Percentiles rank a stretch among this genome's conserved stretches.
These are phyloP conservation scores for Phialophora chinensis DNA, from an alignment of 2,329 filamentous ascomycete genomes.

Conservation along the genomic window DNA sequence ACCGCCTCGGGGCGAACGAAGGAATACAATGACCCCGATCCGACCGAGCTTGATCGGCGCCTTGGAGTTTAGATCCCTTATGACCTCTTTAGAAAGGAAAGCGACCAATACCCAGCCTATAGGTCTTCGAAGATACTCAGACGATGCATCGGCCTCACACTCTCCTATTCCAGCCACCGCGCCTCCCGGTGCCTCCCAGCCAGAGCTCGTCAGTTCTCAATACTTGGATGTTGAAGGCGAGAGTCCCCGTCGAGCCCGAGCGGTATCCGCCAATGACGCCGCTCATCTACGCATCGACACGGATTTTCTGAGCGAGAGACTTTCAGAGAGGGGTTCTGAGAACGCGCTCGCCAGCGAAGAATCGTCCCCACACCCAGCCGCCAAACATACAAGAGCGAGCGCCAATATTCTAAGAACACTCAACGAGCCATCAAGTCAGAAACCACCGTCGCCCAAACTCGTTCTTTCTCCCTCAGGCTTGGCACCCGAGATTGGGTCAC, in stretches of 20 bases:
- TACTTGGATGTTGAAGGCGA: slow-evolving; percentile 20
- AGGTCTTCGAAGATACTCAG: slow-evolving; percentile 71
- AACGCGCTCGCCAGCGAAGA: slow-evolving; percentile 24
- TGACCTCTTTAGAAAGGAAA: slow-evolving; percentile 84
- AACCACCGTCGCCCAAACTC: slow-evolving; percentile 45
- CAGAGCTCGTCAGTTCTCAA: slow-evolving; percentile 39
- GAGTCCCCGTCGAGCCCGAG: slow-evolving; percentile 49
- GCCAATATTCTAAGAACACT: slow-evolving; percentile 28
- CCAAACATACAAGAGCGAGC: slow-evolving; percentile 26
- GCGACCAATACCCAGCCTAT: slow-evolving; percentile 75
- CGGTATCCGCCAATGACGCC: slow-evolving; percentile 66
- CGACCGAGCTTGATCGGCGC: slow-evolving; percentile 91
- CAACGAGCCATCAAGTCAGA: slow-evolving; percentile 38
- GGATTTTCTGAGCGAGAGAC: slow-evolving; percentile 41
- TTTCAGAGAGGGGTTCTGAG: slow-evolving; percentile 24
- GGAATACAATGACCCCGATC: slow-evolving; percentile 80
- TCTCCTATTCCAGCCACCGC: slow-evolving; percentile 51
- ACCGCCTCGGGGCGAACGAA: slow-evolving; percentile 67
- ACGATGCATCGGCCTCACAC: slow-evolving; percentile 56
- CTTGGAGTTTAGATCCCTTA: slow-evolving; percentile 87
- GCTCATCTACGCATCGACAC: slow-evolving; percentile 54
- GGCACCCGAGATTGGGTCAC: slow-evolving; percentile 42
- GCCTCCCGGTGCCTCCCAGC: slow-evolving; percentile 37
- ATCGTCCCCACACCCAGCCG: slow-evolving; percentile 10
- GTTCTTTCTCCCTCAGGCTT: slow-evolving; percentile 50